Evolutionary conservation across 805 yeast genomes (phyloP), one percentile per base, ranked within the genome.

Genomic region (Lipomyces anomalus): DNA sequence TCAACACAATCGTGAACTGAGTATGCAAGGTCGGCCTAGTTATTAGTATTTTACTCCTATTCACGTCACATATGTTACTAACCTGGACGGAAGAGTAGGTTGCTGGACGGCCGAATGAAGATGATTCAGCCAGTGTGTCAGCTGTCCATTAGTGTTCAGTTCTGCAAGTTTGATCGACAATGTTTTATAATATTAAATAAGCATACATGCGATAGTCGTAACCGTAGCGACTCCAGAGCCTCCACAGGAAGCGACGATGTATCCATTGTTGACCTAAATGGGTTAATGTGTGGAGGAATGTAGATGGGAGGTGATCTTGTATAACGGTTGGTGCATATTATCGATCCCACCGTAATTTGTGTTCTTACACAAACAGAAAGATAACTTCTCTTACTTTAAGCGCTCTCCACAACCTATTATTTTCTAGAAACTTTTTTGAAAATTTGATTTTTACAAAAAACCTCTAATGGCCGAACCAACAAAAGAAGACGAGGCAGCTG

Each of bases 1-100:
- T 84, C 26, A 89, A 63, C 6, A 87, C 75, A 22, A 89, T 86
- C 56, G 80, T 85, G 57, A 87, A 78, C 63, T 90, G 97, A 50
- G 82, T 80, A 58, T 85, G 96, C 18, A 90, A 67, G 2, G 84
- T 79, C 16, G 80, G 79, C 76, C 78, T 75, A 43, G 73, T 72
- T 6, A 64, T 0, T 88, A 79, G 53, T 78, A 80, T 1, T 81
- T 75, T 4, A 79, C 60, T 59, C 67, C 60, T 3, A 55, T 40
- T 22, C 56, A 42, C 35, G 59, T 38, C 38, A 53, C 53, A 18
- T 62, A 45, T 29, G 57, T 44, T 53, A 57, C 52, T 37, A 18
- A 61, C 61, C 6, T 57, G 53, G 4, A 55, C 61, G 20, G 38
- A 16, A 34, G 43, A 4, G 39, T 22, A 20, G 51, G 49, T 21